Evolutionary conservation across 1,284 basidiomycete genomes (phyloP), one percentile per base, ranked within the genome.

Genomic region (Ceratobasidium sp.): DNA sequence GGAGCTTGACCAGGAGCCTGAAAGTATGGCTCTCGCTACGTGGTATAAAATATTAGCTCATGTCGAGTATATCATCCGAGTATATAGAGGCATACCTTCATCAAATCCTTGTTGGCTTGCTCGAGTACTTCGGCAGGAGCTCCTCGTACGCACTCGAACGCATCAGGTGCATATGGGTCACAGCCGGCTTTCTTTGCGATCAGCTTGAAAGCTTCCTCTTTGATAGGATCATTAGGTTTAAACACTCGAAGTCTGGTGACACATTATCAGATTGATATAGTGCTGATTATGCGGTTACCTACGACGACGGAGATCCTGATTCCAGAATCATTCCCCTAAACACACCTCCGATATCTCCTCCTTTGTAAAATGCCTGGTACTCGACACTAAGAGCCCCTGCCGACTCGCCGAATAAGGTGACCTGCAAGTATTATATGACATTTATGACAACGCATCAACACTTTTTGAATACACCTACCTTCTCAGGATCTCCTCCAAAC

Each of bases 401-500:
- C 14, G 76, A 77, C 69, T 79, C 78, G 21, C 79, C 79, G 64
- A 58, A 52, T 12, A 74, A 70, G 16, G 67, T 74, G n/a, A 76
- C 75, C 72, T 73, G 58, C n/a, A 36, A n/a, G n/a, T n/a, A n/a
- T n/a, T n/a, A n/a, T n/a, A n/a, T n/a, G n/a, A n/a, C n/a, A n/a
- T n/a, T n/a, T n/a, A n/a, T n/a, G n/a, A n/a, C n/a, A n/a, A n/a
- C n/a, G n/a, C n/a, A n/a, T n/a, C n/a, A n/a, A n/a, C n/a, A n/a
- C n/a, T n/a, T n/a, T n/a, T n/a, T n/a, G n/a, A n/a, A n/a, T n/a
- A n/a, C n/a, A 18, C 61, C 72, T 26, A 76, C 81, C 75, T 81
- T 81, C 36, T 74, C 71, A 6, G 78, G 76, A 75, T 85, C 80
- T 23, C 85, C 85, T 1, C 85, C 84, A 72, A 85, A 85, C 1